A percentile compares a stretch with the other conserved stretches of the same genome.
phyloP scores from a whole-genome alignment of 305 asterid genomes.

The Fraxinus dipetala region DNA sequence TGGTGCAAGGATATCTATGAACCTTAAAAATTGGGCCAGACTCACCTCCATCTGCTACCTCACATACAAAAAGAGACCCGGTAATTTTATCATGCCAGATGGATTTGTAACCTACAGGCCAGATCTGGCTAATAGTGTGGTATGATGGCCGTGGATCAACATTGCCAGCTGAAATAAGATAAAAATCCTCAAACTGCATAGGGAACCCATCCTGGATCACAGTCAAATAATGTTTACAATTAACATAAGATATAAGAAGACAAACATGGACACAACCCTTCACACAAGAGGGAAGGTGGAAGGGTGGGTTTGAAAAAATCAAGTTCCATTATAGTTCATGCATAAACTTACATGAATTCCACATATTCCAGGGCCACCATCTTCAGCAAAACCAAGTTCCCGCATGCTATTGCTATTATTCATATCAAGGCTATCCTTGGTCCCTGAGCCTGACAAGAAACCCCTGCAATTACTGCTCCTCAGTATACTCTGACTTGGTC shows the following conservation, averaged over 20 bases:
- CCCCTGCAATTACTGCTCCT: constrained; percentile 37
- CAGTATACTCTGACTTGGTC: constrained; percentile 40
- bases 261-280: constrained; percentile 4
- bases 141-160: constrained; percentile 75
- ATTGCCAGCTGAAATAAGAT: constrained; percentile 69
- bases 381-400: not conserved
- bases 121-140: constrained; percentile 61
- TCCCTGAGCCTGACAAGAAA: constrained; percentile 36
- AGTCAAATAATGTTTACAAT: constrained; percentile 14
- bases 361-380: constrained; percentile 18
- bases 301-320: not conserved
- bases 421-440: constrained; percentile 22
- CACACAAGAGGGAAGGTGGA: not conserved
- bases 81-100: constrained; percentile 95
- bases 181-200: constrained; percentile 82
- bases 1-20: constrained; percentile 76
- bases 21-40: constrained; percentile 74
- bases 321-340: constrained; percentile 11
- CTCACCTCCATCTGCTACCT: constrained; percentile 85
- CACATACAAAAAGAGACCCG: constrained; percentile 83
- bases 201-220: constrained; percentile 78
- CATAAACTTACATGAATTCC: constrained; percentile 35
- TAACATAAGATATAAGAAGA: constrained; percentile 11
- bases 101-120: constrained; percentile 90
- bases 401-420: not conserved